phyloP scores from a whole-genome alignment of 2,329 filamentous ascomycete genomes.

The Xylaria sp. region DNA sequence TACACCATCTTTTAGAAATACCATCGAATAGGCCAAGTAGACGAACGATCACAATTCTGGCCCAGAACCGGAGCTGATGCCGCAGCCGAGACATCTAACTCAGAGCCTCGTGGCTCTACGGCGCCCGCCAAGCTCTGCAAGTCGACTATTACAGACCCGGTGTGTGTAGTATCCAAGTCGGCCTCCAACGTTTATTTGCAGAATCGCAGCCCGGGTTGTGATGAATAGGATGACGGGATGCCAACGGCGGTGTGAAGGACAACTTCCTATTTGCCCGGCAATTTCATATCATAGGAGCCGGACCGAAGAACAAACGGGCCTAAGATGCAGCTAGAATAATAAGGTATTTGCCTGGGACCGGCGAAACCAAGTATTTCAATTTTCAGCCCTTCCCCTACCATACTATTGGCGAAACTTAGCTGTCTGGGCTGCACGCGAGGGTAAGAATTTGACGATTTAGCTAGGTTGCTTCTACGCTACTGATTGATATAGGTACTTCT shows the following conservation, averaged over 20 bases:
- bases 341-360: not conserved
- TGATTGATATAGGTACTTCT: too few species aligned
- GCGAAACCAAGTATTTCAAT: not conserved
- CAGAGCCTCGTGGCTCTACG: constrained; percentile 1
- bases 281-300: not conserved
- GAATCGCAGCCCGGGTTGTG: not conserved
- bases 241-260: not conserved
- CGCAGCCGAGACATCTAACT: not conserved
- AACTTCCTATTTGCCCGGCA: constrained; percentile 2
- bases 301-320: not conserved
- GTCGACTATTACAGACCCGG: constrained; percentile 2
- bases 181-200: not conserved
- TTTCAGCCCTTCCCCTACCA: not conserved
- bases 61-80: too few species aligned
- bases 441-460: not conserved
- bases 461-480: not conserved
- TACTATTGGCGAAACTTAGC: not conserved
- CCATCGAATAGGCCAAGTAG: not conserved
- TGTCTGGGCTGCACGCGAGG: not conserved
- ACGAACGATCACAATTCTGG: not conserved
- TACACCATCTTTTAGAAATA: not conserved
- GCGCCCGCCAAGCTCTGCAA: constrained; percentile 11
- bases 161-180: not conserved
- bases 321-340: constrained; percentile 7
- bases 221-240: not conserved